These are phyloP conservation scores for Raphanus sativus DNA, from an alignment of 345 rosid genomes.

Conservation along the genomic window DNA sequence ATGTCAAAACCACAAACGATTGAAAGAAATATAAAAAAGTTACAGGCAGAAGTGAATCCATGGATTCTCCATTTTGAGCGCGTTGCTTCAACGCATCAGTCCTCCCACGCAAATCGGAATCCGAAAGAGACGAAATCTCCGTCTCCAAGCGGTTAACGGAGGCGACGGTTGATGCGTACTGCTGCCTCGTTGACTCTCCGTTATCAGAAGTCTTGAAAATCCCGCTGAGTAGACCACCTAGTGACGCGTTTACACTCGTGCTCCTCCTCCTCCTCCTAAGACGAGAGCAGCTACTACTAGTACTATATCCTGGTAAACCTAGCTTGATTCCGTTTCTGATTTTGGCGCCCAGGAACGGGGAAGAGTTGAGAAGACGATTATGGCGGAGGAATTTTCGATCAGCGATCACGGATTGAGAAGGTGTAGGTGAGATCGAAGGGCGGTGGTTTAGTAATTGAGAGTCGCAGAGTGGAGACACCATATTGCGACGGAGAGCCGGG, in stretches of 20 bases:
- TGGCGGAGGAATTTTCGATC: slow-evolving; percentile 22
- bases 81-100: slow-evolving; percentile 68
- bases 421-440: slow-evolving; percentile 42
- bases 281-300: slow-evolving; percentile 27
- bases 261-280: slow-evolving; percentile 17
- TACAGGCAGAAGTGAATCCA: slow-evolving; percentile 86
- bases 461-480: slow-evolving; percentile 53
- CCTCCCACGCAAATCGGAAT: slow-evolving; percentile 61
- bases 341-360: slow-evolving; percentile 35
- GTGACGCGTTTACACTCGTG: slow-evolving; percentile 54
- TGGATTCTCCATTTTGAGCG: slow-evolving; percentile 66
- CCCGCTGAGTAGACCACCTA: slow-evolving; percentile 75
- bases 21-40: not conserved
- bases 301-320: slow-evolving; percentile 38
- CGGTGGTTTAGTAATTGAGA: slow-evolving; percentile 39
- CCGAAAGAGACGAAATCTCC: slow-evolving; percentile 56
- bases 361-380: slow-evolving; percentile 40
- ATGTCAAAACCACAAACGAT: not conserved
- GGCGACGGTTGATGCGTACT: slow-evolving; percentile 54
- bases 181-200: slow-evolving; percentile 84
- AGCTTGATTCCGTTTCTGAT: slow-evolving; percentile 25
- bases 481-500: slow-evolving; percentile 31
- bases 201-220: slow-evolving; percentile 80
- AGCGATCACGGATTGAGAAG: slow-evolving; percentile 43
- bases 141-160: slow-evolving; percentile 60